Evolutionary conservation across 148 eudicot genomes (phyloP).

Genomic region (Nepenthes mirabilis): DNA sequence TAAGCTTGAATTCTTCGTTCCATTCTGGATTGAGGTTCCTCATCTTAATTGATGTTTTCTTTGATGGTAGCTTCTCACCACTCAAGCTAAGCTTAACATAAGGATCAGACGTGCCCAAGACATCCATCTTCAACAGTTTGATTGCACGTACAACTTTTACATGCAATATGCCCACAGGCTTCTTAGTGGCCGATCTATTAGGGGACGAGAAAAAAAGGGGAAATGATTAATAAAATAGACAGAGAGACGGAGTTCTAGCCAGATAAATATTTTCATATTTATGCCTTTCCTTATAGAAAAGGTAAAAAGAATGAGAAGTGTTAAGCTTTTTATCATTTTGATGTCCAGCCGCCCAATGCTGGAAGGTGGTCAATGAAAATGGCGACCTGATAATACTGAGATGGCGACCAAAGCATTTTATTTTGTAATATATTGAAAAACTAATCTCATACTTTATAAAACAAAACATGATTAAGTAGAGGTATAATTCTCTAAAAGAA

Average conservation of each 20-base stretch:
- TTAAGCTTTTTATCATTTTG: no score
- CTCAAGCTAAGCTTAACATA: slow-evolving; percentile 71
- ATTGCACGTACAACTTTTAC: slow-evolving; percentile 69
- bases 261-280: not conserved
- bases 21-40: slow-evolving; percentile 80
- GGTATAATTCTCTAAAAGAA: no score
- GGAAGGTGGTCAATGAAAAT: no score
- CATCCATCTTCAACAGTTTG: slow-evolving; percentile 83
- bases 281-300: no score
- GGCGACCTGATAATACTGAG: no score
- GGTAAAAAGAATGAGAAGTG: no score
- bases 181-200: slow-evolving; percentile 26
- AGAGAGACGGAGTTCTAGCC: not conserved
- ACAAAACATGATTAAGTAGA: no score
- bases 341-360: no score
- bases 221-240: not conserved
- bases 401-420: no score
- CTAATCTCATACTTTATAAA: no score
- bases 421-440: no score
- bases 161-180: slow-evolving; percentile 82
- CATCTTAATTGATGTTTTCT: slow-evolving; percentile 68
- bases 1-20: slow-evolving; percentile 77
- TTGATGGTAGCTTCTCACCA: slow-evolving; percentile 51
- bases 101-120: slow-evolving; percentile 86
- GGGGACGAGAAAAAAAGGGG: not conserved